Base-by-base conservation (phyloP, 805 yeast species). In the Naumovozyma castellii region DNA sequence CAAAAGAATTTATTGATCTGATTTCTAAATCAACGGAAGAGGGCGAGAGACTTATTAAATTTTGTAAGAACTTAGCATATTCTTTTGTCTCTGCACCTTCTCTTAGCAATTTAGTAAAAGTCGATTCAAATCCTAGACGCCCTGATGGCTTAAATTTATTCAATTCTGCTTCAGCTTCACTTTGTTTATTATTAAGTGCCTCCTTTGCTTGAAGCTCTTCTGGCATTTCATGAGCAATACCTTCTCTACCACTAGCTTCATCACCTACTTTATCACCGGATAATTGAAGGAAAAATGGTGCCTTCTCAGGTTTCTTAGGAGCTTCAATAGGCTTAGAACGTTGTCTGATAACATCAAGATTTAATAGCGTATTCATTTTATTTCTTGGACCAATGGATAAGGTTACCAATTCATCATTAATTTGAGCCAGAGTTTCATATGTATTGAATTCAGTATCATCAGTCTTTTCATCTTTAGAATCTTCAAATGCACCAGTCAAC, bases 281-380 rank as follows among this genome's bases (percentile, higher is more conserved):
- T 16, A 81, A 65, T 35, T 76, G 73, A 43, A 92, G 66, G 68
- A 94, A 94, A 61, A 94, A 92, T 16, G 84, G 83, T 0, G 84
- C 76, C 44, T 77, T 72, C 48, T 82, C 83, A 1, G 95, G 85
- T 48, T 79, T 84, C 67, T 84, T 84, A 27, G 92, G 84, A 1
- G 90, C 82, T 57, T 86, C 96, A 38, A 68, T 78, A 17, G 98
- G 97, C 62, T 85, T 90, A 57, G 86, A 87, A 54, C 98, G 75
- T 57, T 73, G 75, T 54, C 78, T 85, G 50, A 92, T 90, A 5
- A 78, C 73, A 51, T 92, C 97, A 48, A 92, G 64, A 57, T 92
- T 80, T 35, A 84, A 59, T 34, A 92, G 64, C 2, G 95, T 86
- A 45, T 73, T 76, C 68, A 84, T 80, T 56, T 85, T 87, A 42